phyloP scores from a whole-genome alignment of 2,329 filamentous ascomycete genomes.

The Ceratocystis destructans region DNA sequence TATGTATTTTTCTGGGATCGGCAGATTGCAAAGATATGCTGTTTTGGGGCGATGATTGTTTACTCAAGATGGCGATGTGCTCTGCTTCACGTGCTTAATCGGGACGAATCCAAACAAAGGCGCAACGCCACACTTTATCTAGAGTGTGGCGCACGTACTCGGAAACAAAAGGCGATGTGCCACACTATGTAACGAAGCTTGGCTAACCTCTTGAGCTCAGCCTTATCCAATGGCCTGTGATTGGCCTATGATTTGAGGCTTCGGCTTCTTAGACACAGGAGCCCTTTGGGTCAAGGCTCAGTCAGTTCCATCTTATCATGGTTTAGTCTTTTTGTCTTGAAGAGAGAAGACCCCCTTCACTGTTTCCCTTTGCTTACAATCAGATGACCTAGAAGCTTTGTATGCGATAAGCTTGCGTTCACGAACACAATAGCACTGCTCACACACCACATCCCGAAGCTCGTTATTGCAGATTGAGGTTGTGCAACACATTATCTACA shows the following conservation, averaged over 20 bases:
- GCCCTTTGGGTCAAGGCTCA: conserved; percentile 1
- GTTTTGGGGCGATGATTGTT: neutral
- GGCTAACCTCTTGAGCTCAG: neutral
- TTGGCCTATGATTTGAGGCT: neutral
- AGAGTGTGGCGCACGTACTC: conserved; percentile 11
- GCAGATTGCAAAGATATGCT: neutral
- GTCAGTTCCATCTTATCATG: neutral
- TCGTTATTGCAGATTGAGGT: neutral
- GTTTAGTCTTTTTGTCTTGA: neutral
- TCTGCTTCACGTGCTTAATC: conserved; percentile 8
- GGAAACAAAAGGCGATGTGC: neutral
- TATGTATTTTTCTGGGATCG: neutral
- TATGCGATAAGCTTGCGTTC: neutral
- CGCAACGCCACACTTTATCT: neutral
- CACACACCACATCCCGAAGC: neutral
- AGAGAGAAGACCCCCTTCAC: neutral
- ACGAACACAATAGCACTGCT: neutral
- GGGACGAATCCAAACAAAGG: conserved; percentile 1
- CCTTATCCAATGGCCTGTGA: neutral
- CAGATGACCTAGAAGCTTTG: neutral
- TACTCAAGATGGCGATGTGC: neutral
- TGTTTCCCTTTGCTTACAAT: neutral
- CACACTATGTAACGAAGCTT: neutral
- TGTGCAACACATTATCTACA: neutral
- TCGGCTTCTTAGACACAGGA: conserved; percentile 1